Evolutionary conservation across 2,329 filamentous ascomycete genomes (phyloP).

Genomic region (Aspergillus sp.): DNA sequence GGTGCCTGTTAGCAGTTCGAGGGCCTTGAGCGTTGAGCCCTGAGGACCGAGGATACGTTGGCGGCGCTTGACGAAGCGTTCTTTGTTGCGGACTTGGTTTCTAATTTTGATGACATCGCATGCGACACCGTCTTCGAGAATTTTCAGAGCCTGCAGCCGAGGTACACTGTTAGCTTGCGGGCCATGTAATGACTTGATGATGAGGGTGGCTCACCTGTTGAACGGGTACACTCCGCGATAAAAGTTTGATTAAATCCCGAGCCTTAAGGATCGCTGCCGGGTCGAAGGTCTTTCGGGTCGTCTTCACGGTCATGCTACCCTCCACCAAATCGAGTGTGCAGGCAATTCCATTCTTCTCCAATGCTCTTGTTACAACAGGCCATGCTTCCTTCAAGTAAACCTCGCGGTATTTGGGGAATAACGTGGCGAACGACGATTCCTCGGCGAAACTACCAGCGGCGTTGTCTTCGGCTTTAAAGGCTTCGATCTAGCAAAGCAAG

Average conservation of each 20-base stretch:
- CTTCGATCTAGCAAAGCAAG: slow-evolving; percentile 59
- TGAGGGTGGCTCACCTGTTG: slow-evolving; percentile 58
- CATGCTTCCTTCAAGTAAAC: slow-evolving; percentile 89
- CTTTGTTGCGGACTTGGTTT: slow-evolving; percentile 86
- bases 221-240: slow-evolving; percentile 87
- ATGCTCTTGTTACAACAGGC: slow-evolving; percentile 82
- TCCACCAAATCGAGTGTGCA: slow-evolving; percentile 93
- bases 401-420: slow-evolving; percentile 97
- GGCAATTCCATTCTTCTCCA: slow-evolving; percentile 84
- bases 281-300: slow-evolving; percentile 86
- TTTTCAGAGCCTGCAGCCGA: slow-evolving; percentile 69
- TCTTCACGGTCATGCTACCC: slow-evolving; percentile 95
- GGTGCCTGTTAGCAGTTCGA: slow-evolving; percentile 86
- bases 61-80: slow-evolving; percentile 90
- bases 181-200: neutral
- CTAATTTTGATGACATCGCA: slow-evolving; percentile 97
- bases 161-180: neutral
- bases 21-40: slow-evolving; percentile 87
- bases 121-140: slow-evolving; percentile 86
- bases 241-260: slow-evolving; percentile 87
- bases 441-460: slow-evolving; percentile 81
- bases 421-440: slow-evolving; percentile 78
- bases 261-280: slow-evolving; percentile 92
- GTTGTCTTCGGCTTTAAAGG: slow-evolving; percentile 86
- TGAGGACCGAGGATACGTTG: slow-evolving; percentile 90